These are phyloP conservation scores for Saccharomycopsis selenospora DNA, from an alignment of 805 yeast species.

Conservation along the genomic window DNA sequence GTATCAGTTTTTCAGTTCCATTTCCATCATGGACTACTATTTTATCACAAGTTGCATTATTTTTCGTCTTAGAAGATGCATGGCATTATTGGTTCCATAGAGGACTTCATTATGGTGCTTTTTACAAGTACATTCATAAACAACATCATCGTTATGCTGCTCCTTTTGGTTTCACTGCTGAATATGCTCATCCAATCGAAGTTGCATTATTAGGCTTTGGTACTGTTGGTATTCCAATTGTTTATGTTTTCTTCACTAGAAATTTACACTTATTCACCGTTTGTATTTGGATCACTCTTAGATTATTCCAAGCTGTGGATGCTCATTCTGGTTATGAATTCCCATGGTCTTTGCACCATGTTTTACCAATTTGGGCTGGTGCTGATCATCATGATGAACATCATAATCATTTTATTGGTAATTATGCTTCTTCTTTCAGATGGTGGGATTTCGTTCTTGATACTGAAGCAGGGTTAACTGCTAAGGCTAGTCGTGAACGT, in stretches of 20 bases:
- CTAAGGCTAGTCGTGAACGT: conserved; percentile 65
- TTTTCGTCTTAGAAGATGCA: conserved; percentile 82
- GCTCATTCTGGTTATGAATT: conserved; percentile 97
- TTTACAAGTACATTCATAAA: conserved; percentile 91
- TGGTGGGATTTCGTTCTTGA: conserved; percentile 88
- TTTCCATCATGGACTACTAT: conserved; percentile 65
- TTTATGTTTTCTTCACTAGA: conserved; percentile 70
- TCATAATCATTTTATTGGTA: conserved; percentile 92
- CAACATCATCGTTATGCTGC: conserved; percentile 98
- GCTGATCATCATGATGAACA: conserved; percentile 98
- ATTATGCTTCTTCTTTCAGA: conserved; percentile 90
- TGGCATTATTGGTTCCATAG: conserved; percentile 99
- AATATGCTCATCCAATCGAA: conserved; percentile 95
- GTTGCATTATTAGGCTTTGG: conserved; percentile 89
- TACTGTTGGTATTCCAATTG: conserved; percentile 90
- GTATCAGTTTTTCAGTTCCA: conserved; percentile 74
- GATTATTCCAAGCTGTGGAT: conserved; percentile 94
- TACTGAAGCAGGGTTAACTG: conserved; percentile 87
- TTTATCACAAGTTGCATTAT: conserved; percentile 58
- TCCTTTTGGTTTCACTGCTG: conserved; percentile 95
- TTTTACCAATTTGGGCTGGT: conserved; percentile 96
- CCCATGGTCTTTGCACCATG: conserved; percentile 92
- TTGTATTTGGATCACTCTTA: conserved; percentile 75
- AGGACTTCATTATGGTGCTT: conserved; percentile 76
- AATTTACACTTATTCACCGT: conserved; percentile 85